phyloP scores from a whole-genome alignment of 805 yeast genomes.

The Suhomyces xylopsoci region DNA sequence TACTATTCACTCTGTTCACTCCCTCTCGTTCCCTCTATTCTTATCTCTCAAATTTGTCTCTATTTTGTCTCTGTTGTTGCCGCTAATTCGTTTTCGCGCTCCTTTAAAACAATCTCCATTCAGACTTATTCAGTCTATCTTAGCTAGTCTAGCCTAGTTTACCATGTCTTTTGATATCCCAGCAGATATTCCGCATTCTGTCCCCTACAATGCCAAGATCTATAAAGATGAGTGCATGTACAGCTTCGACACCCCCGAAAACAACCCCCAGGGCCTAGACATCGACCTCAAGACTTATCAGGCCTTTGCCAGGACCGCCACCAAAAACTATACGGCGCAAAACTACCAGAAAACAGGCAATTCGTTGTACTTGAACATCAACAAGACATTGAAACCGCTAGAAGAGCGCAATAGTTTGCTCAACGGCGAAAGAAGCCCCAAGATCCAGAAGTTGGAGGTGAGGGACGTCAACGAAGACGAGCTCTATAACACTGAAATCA shows the following conservation, averaged over 20 bases:
- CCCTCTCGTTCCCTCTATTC: no score
- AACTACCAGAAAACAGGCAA: constrained; percentile 58
- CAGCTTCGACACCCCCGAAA: constrained; percentile 68
- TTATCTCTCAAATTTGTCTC: no score
- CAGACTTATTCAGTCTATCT: no score
- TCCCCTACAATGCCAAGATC: constrained; percentile 36
- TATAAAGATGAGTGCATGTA: constrained; percentile 90
- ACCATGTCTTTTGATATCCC: constrained; percentile 11
- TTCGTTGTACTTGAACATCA: constrained; percentile 55
- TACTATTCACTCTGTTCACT: no score
- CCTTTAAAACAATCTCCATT: no score
- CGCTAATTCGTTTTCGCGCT: not conserved
- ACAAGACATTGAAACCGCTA: constrained; percentile 47
- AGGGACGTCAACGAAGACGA: constrained; percentile 63
- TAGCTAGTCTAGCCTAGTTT: no score
- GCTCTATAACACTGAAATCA: constrained; percentile 46
- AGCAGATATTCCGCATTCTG: constrained; percentile 14
- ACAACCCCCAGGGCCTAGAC: constrained; percentile 55
- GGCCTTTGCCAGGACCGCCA: constrained; percentile 52
- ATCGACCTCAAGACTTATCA: constrained; percentile 74
- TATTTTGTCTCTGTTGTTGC: no score
- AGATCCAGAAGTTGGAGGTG: constrained; percentile 66
- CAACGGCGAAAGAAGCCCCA: constrained; percentile 31
- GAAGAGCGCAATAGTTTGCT: constrained; percentile 17
- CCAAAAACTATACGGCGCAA: constrained; percentile 48